Base-by-base conservation (phyloP, 805 yeast species). In the Candida broadrunensis region DNA sequence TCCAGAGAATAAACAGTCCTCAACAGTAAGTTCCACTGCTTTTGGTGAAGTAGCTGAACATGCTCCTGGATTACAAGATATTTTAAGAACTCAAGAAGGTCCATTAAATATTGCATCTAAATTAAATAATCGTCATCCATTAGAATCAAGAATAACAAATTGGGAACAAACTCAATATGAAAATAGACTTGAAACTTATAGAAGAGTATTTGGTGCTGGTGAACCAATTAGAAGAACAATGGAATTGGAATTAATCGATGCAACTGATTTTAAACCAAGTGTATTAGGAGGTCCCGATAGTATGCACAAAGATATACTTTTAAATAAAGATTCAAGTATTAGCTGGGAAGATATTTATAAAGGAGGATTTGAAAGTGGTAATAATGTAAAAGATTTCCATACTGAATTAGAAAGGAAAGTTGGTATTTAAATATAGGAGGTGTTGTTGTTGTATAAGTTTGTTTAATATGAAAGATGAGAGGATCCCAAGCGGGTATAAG, bases 331-430 rank as follows among this genome's bases (percentile, higher is more conserved):
- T 44, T 64, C 82, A 16, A 63, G 79, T 13, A 67, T 91, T 32
- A 97, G 88, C 53, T 91, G 98, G 97, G 98, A 93, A 55, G 98
- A 93, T 55, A 75, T 91, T 16, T 90, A 90, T 61, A 71, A 72
- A 20, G 84, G 76, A 57, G 77, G 78, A 38, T 57, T 70, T 46
- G 73, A 69, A 48, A 58, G 60, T 20, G 72, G 72, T 1, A 48
- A 58, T 20, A 56, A 61, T 32, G 68, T 58, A 20, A 50, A 48
- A 45, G 87, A 82, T 54, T 77, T 88, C 69, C 96, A 88, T 59
- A 56, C 80, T 13, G 88, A 83, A 52, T 73, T 88, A 73, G 93
- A 85, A 62, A 76, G 67, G 56, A 74, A 70, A 42, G 64, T 83
- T 65, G 81, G 81, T 35, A 68, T 78, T 42, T 75, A 61, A 60